Evolutionary conservation across 2,329 filamentous ascomycete species (phyloP), one percentile per base, ranked within the genome.

Genomic region (Colletotrichum phormii): DNA sequence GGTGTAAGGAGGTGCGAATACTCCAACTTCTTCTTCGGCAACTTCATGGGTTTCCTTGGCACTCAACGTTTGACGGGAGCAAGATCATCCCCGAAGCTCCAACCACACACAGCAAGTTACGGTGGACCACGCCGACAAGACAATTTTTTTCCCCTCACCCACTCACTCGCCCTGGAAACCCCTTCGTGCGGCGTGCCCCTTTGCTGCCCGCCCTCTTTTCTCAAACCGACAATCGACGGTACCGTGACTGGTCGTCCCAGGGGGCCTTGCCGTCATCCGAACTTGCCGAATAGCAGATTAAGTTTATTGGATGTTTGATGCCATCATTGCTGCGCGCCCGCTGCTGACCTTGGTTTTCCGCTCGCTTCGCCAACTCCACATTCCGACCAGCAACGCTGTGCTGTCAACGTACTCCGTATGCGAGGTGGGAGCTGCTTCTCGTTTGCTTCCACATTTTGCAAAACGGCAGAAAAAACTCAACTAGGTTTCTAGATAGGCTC

Each of bases 301-400:
- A 54, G 66, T 70, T 70, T 68, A 18, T 58, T 72, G 54, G 53
- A 49, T 70, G 66, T 57, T 72, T 70, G 66, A 59, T 64, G 54
- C 70, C 60, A 42, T 55, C 66, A 57, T 57, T 49, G 66, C 29
- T 51, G 53, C 33, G 37, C 26, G 58, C 31, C 37, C 42, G 46
- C 46, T 57, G 55, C 24, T 18, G 22, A 59, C 22, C 54, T 26
- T n/a, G 22, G 12, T 60, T 26, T 26, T 29, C 37, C 37, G 35
- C 24, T 26, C 11, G 15, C 37, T n/a, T 24, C 58, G 29, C 58
- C 35, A 29, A n/a, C 58, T 61, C 24, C 37, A 29, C 22, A 46
- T 11, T 42, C 33, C 22, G n/a, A 5, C 33, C 37, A 51, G 63
- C 18, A 49, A 51, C 24, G 42, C 6, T 29, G 26, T 5, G 42